These are phyloP conservation scores for Oenanthe javanica DNA, from an alignment of 140 eudicot genomes.

Conservation along the genomic window DNA sequence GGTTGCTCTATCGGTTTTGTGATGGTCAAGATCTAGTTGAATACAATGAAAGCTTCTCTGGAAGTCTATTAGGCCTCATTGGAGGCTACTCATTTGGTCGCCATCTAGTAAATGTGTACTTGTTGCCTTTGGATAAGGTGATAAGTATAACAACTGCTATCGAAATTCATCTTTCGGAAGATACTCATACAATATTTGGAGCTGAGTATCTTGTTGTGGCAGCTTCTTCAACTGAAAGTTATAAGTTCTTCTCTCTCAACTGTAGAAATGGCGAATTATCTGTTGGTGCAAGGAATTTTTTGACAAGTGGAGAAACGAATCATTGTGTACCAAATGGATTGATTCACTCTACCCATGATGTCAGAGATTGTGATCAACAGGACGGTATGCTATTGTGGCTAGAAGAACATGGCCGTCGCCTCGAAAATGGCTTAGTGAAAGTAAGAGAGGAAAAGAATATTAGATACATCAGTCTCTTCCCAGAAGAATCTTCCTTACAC, in stretches of 20 bases:
- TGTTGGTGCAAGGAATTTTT: conserved; percentile 69
- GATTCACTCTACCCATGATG: conserved; percentile 37
- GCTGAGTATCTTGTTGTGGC: conserved; percentile 40
- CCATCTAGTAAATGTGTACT: too few species aligned
- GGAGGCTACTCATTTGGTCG: too few species aligned
- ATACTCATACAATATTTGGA: too few species aligned
- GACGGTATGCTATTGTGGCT: conserved; percentile 72
- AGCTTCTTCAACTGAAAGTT: conserved; percentile 34
- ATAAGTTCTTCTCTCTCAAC: conserved; percentile 59
- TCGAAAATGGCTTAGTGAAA: conserved; percentile 43
- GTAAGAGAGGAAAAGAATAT: conserved; percentile 42
- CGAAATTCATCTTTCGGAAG: too few species aligned
- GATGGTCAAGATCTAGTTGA: too few species aligned
- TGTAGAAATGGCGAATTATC: conserved; percentile 62
- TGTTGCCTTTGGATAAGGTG: too few species aligned
- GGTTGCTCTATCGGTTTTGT: too few species aligned
- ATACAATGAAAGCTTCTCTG: too few species aligned
- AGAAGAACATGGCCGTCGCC: conserved; percentile 25
- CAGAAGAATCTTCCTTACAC: conserved; percentile 60
- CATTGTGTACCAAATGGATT: conserved; percentile 70
- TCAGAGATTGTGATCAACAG: conserved; percentile 29
- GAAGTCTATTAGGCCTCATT: too few species aligned
- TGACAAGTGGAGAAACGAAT: conserved; percentile 45
- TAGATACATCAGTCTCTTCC: conserved; percentile 54
- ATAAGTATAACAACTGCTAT: too few species aligned